A percentile compares a stretch with the other conserved stretches of the same genome.
phyloP scores from a whole-genome alignment of 1,284 basidiomycete species.

The Vanrija pseudolonga region DNA sequence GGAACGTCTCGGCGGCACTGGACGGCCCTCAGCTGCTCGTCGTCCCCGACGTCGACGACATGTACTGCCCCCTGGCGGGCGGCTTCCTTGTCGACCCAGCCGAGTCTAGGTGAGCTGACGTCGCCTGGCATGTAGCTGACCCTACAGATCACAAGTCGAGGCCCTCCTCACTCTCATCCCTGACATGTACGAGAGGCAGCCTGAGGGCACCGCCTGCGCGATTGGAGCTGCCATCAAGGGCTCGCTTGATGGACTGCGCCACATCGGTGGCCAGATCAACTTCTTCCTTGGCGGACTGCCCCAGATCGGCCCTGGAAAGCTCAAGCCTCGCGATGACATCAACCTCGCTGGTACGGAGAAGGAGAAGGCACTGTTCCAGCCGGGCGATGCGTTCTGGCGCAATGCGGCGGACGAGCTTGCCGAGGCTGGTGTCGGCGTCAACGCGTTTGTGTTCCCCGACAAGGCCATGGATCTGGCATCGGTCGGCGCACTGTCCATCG shows the following conservation, averaged over 20 bases:
- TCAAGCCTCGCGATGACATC: slow-evolving; percentile 62
- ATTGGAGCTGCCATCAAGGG: slow-evolving; percentile 77
- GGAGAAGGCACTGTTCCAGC: slow-evolving; percentile 73
- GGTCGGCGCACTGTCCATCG: slow-evolving; percentile 67
- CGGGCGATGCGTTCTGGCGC: slow-evolving; percentile 73
- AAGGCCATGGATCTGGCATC: slow-evolving; percentile 84
- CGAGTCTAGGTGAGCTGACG: slow-evolving; percentile 59
- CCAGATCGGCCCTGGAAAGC: slow-evolving; percentile 70
- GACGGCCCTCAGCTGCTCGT: slow-evolving; percentile 73
- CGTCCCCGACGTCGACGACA: slow-evolving; percentile 83
- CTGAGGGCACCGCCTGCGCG: slow-evolving; percentile 57
- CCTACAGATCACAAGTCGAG: slow-evolving; percentile 37
- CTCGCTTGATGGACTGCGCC: slow-evolving; percentile 68
- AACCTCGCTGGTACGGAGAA: slow-evolving; percentile 84
- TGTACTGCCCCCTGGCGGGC: slow-evolving; percentile 74
- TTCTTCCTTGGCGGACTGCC: slow-evolving; percentile 78
- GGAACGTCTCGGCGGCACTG: slow-evolving; percentile 69
- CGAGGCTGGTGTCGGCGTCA: slow-evolving; percentile 85
- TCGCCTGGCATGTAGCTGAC: neutral
- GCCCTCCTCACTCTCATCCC: slow-evolving; percentile 62
- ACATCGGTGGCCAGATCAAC: slow-evolving; percentile 79
- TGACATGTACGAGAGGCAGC: slow-evolving; percentile 55
- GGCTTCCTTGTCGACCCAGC: slow-evolving; percentile 77
- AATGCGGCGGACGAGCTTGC: slow-evolving; percentile 82
- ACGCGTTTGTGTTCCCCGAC: slow-evolving; percentile 79